phyloP scores from a whole-genome alignment of 371 early-diverging fungal species.

The Fennellomyces sp. region DNA sequence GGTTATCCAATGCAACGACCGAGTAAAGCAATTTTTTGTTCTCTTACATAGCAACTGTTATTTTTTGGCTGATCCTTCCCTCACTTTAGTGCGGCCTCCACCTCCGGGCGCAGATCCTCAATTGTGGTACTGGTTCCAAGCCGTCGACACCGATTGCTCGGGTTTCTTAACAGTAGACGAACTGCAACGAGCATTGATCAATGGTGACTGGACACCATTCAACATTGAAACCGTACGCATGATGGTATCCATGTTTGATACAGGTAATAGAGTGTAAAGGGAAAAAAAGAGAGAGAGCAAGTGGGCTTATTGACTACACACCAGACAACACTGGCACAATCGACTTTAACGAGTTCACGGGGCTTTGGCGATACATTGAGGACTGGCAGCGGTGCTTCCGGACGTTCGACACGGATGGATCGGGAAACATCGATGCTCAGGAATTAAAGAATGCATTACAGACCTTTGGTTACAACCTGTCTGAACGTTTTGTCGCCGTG shows the following conservation, averaged over 20 bases:
- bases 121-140: constrained; percentile 73
- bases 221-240: constrained; percentile 64
- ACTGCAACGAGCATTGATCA: constrained; percentile 62
- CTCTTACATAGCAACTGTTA: neutral
- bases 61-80: neutral
- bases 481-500: constrained; percentile 54
- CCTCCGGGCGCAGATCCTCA: constrained; percentile 55
- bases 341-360: constrained; percentile 81
- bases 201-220: constrained; percentile 70
- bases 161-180: constrained; percentile 55
- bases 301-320: neutral
- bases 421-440: constrained; percentile 72
- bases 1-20: constrained; percentile 11
- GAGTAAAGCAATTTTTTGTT: constrained; percentile 5
- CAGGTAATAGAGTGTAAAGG: constrained; percentile 51
- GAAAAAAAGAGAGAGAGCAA: neutral
- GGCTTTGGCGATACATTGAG: constrained; percentile 74
- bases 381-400: constrained; percentile 81
- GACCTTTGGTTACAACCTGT: constrained; percentile 77
- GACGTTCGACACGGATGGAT: constrained; percentile 80
- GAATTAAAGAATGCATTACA: constrained; percentile 78
- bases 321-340: constrained; percentile 71
- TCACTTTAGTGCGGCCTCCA: constrained; percentile 12
- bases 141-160: constrained; percentile 66
- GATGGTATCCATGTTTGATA: constrained; percentile 77